These are phyloP conservation scores for Exserohilum rostratum DNA, from an alignment of 2,329 filamentous ascomycete genomes.

Conservation along the genomic window DNA sequence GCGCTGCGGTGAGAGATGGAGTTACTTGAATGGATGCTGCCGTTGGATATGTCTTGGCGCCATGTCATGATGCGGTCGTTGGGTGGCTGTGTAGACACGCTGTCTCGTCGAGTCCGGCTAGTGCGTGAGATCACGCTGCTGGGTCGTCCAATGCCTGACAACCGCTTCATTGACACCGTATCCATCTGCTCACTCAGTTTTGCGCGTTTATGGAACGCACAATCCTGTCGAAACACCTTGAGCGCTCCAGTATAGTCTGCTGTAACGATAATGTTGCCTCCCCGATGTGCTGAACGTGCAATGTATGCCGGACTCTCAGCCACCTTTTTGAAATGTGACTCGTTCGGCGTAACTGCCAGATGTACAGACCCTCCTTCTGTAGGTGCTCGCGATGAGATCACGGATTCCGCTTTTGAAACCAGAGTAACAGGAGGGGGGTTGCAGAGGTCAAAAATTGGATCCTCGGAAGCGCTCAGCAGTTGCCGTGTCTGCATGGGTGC, in stretches of 20 bases:
- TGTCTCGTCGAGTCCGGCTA: slow-evolving; percentile 55
- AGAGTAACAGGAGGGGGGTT: slow-evolving; percentile 91
- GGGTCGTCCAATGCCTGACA: slow-evolving; percentile 59
- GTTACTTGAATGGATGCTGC: slow-evolving; percentile 53
- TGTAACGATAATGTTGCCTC: slow-evolving; percentile 90
- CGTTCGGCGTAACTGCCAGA: slow-evolving; percentile 42
- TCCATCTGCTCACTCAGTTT: slow-evolving; percentile 74
- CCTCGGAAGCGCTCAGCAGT: slow-evolving; percentile 78
- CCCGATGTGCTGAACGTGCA: slow-evolving; percentile 73
- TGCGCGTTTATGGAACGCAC: slow-evolving; percentile 76
- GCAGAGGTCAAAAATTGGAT: slow-evolving; percentile 95
- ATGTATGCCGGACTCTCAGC: slow-evolving; percentile 79
- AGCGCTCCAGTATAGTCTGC: slow-evolving; percentile 87
- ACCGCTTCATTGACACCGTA: slow-evolving; percentile 70
- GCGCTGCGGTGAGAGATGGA: slow-evolving; percentile 48
- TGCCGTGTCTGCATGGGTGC: slow-evolving; percentile 80
- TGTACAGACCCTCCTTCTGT: slow-evolving; percentile 50
- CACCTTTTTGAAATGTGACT: slow-evolving; percentile 45
- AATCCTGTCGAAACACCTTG: slow-evolving; percentile 95
- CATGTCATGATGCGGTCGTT: slow-evolving; percentile 86
- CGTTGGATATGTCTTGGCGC: slow-evolving; percentile 72
- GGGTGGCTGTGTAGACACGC: slow-evolving; percentile 55
- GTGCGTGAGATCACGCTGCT: slow-evolving; percentile 65
- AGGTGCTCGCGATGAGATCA: slow-evolving; percentile 56
- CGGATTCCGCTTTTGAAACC: slow-evolving; percentile 72